Evolutionary conservation across 2,329 filamentous ascomycete genomes (phyloP).

Genomic region (Aaosphaeria pasadenensis): DNA sequence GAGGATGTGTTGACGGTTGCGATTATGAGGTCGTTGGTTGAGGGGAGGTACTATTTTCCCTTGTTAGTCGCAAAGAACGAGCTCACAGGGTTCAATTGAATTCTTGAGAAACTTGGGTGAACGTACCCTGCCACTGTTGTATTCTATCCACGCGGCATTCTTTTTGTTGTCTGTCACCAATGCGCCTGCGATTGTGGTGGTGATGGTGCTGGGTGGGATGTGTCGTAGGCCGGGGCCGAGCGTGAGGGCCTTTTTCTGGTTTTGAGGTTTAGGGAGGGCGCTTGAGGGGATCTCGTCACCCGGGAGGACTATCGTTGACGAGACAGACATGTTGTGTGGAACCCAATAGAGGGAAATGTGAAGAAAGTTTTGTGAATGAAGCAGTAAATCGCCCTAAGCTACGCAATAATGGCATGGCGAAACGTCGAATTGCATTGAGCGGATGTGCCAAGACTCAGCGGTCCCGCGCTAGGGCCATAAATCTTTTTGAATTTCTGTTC

Average conservation of each 20-base stretch:
- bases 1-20: constrained; percentile 76
- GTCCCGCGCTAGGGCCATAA: not conserved
- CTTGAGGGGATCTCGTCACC: constrained; percentile 70
- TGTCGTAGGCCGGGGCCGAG: constrained; percentile 82
- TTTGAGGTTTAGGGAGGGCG: constrained; percentile 63
- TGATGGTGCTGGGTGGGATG: constrained; percentile 71
- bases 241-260: constrained; percentile 65
- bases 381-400: no score
- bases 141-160: constrained; percentile 76
- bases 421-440: not conserved
- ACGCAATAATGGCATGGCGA: not conserved
- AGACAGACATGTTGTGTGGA: constrained; percentile 52
- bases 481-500: not conserved
- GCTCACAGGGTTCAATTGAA: constrained; percentile 14
- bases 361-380: not conserved
- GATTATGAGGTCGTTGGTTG: constrained; percentile 81
- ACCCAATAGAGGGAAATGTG: constrained; percentile 7
- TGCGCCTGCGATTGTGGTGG: constrained; percentile 65
- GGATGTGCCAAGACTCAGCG: not conserved
- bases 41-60: constrained; percentile 68
- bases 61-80: constrained; percentile 28
- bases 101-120: not conserved
- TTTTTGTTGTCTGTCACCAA: constrained; percentile 68
- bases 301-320: constrained; percentile 68
- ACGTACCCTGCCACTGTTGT: constrained; percentile 64